These are phyloP conservation scores for Endocarpon pusillum DNA, from an alignment of 495 filamentous ascomycete genomes.

Conservation along the genomic window DNA sequence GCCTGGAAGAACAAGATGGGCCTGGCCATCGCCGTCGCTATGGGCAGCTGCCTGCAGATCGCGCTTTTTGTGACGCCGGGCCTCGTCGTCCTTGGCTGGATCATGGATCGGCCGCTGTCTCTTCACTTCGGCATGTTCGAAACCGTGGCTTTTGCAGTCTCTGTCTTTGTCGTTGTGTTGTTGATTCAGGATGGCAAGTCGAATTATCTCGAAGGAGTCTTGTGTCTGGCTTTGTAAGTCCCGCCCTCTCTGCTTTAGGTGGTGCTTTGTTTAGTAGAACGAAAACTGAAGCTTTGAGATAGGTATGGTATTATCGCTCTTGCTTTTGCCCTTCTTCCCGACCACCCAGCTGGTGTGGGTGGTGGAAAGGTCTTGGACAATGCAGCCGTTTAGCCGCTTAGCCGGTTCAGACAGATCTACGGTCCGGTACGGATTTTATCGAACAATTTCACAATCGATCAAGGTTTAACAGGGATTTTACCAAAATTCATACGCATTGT, in stretches of 20 bases:
- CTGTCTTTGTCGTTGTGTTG: constrained; percentile 80
- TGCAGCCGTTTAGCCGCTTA: too few species aligned
- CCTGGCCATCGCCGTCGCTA: constrained; percentile 82
- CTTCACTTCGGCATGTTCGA: constrained; percentile 86
- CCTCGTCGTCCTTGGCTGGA: constrained; percentile 85
- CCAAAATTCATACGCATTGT: too few species aligned
- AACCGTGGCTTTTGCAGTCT: constrained; percentile 84
- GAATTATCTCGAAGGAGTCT: constrained; percentile 86
- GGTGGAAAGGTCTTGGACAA: too few species aligned
- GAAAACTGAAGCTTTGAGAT: too few species aligned
- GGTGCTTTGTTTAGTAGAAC: too few species aligned
- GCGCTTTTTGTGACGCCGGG: constrained; percentile 83
- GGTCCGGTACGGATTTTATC: too few species aligned
- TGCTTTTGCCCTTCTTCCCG: constrained; percentile 79
- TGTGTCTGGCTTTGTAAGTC: constrained; percentile 63
- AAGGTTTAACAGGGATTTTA: too few species aligned
- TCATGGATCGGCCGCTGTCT: constrained; percentile 68
- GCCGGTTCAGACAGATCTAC: too few species aligned
- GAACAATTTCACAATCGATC: too few species aligned
- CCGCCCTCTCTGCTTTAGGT: too few species aligned
- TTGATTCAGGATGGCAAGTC: constrained; percentile 86
- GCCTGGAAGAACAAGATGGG: constrained; percentile 96
- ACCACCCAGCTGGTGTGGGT: too few species aligned
- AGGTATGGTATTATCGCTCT: constrained; percentile 86
- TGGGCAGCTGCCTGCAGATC: constrained; percentile 88